Base-by-base conservation (phyloP, 192 early-diverging fungal species). In the Coemansia sp. region DNA sequence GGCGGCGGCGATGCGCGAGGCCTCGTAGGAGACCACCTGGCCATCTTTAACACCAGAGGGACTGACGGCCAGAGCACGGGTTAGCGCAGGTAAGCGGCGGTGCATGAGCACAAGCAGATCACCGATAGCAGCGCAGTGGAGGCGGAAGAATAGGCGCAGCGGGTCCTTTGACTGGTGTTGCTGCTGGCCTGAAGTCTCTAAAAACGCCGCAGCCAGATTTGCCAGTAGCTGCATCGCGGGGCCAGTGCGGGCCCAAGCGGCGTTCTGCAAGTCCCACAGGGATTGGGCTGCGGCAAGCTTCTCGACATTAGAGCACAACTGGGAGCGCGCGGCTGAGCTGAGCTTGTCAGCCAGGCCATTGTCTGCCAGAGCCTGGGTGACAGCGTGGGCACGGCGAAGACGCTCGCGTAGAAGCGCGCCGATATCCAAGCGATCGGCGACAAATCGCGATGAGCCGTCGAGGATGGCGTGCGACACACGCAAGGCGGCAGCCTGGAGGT, bases 231-330 rank as follows among this genome's bases (percentile, higher is more conserved):
- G 76, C 29, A 71, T 34, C 1, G 78, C 66, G 0, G 73, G 41
- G 9, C 68, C 63, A 62, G 63, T 57, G 23, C 58, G 53, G 2
- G 69, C 57, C 79, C 79, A 82, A 11, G 64, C 44, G 9, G 59
- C 62, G 50, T 77, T 77, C 42, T 76, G 82, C 58, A 77, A 63
- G 44, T 60, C 59, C 84, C 84, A 85, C 37, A 85, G 75, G 6
- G 72, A 67, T 5, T 42, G 34, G 0, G 78, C 78, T 0, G 78
- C 84, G 0, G 69, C 73, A 11, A 85, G 69, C 60, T 81, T 77
- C 62, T 85, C 78, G 23, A 70, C 75, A 15, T 77, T 58, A 2
- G 65, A 29, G 44, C 73, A 68, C 48, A 85, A 64, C 38, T 68
- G 66, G n/a, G 59, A 32, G 12, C 75, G 72, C 1, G 75, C 53